Percentiles rank a stretch among this genome's conserved stretches.
Conservation (phyloP, 345 rosid genomes). For the Dovyalis caffra region DNA sequence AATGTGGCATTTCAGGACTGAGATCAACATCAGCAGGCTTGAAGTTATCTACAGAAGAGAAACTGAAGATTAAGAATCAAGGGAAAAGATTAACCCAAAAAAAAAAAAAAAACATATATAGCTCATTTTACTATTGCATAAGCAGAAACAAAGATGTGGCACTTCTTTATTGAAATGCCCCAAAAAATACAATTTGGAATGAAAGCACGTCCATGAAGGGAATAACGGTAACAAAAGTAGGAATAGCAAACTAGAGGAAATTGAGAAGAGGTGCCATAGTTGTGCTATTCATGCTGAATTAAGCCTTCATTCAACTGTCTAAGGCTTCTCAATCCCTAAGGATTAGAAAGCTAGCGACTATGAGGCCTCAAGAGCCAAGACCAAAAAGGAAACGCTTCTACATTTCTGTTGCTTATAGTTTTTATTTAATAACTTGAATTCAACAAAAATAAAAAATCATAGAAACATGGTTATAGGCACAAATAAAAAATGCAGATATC, state of each 20-base stretch:
- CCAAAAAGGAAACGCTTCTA: no score
- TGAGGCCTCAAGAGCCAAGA: no score
- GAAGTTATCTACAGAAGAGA: slow-evolving; percentile 49
- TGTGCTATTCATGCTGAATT: no score
- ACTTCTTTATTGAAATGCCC: neutral
- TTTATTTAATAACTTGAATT: no score
- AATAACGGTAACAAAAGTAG: neutral
- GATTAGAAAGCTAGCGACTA: no score
- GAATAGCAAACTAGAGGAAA: neutral
- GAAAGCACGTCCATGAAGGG: neutral
- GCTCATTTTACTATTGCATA: neutral
- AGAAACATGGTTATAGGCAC: neutral
- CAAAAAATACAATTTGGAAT: neutral
- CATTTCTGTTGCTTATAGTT: neutral
- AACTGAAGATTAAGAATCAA: slow-evolving; percentile 2
- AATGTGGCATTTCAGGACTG: slow-evolving; percentile 48
- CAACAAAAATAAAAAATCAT: slow-evolving; percentile 4
- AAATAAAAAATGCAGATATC: neutral
- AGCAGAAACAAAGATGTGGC: neutral
- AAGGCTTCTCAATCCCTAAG: no score
- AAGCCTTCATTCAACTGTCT: no score
- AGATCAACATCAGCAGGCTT: slow-evolving; percentile 62
- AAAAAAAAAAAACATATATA: neutral
- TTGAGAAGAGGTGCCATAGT: neutral
- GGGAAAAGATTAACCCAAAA: neutral